phyloP scores from a whole-genome alignment of 176 grass and related monocot genomes.

The Miscanthus lutarioriparius region DNA sequence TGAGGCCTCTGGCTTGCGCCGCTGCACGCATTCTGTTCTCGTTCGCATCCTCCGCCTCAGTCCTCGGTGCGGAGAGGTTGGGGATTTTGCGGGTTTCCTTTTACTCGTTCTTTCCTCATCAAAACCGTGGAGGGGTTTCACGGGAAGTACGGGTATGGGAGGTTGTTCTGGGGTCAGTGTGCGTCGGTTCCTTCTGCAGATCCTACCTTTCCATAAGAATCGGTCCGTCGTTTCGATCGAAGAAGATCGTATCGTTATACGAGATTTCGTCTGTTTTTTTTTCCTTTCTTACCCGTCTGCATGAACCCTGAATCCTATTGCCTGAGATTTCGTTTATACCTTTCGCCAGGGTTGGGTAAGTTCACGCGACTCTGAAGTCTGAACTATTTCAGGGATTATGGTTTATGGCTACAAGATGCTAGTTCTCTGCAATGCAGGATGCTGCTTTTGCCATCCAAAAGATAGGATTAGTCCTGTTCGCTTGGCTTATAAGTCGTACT shows the following conservation, averaged over 20 bases:
- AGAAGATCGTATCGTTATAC: not conserved
- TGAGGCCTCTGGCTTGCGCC: not conserved
- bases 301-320: no score
- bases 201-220: not conserved
- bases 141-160: not conserved
- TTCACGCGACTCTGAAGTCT: no score
- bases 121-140: not conserved
- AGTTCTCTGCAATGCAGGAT: no score
- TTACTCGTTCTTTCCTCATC: not conserved
- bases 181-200: not conserved
- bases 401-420: no score
- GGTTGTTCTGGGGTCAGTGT: not conserved
- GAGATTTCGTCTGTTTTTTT: not conserved
- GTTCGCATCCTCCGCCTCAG: not conserved
- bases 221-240: not conserved
- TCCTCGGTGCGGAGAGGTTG: not conserved
- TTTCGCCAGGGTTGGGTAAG: no score
- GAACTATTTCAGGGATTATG: no score
- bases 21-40: not conserved
- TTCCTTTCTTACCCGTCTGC: no score
- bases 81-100: not conserved
- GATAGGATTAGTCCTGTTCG: no score
- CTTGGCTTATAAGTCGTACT: no score
- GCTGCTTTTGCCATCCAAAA: no score
- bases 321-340: no score